A percentile compares a stretch with the other conserved stretches of the same genome.
These are phyloP conservation scores for Malassezia nana DNA, from an alignment of 1,284 basidiomycete species.

Conservation along the genomic window DNA sequence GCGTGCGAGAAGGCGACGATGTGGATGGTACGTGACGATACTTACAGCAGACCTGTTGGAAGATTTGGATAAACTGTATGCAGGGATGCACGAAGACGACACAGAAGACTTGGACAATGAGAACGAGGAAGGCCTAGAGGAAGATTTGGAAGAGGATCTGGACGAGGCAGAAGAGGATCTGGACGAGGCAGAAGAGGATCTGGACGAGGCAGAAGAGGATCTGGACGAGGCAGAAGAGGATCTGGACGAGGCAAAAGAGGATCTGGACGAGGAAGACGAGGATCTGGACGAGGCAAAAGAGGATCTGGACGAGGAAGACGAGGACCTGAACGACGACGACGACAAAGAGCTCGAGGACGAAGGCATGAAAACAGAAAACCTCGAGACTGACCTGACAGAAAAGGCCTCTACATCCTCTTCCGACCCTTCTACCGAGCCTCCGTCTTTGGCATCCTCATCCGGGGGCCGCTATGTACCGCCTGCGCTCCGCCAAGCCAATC, in stretches of 20 bases:
- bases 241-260: slow-evolving; percentile 21
- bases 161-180: slow-evolving; percentile 3
- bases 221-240: slow-evolving; percentile 11
- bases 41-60: slow-evolving; percentile 26
- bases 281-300: background rate
- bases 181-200: slow-evolving; percentile 9
- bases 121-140: background rate
- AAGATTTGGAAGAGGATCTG: slow-evolving; percentile 7
- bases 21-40: slow-evolving; percentile 17
- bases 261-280: background rate
- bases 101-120: background rate
- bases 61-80: slow-evolving; percentile 33
- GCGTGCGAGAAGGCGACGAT: slow-evolving; percentile 23
- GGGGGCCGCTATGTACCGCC: slow-evolving; percentile 51
- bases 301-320: background rate
- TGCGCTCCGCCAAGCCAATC: slow-evolving; percentile 48
- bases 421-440: background rate
- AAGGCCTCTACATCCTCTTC: slow-evolving; percentile 13
- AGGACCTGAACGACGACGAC: background rate
- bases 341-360: slow-evolving; percentile 14
- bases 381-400: slow-evolving; percentile 22
- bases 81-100: slow-evolving; percentile 22
- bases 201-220: background rate
- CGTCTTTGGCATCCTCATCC: slow-evolving; percentile 16
- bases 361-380: slow-evolving; percentile 23